A percentile compares a stretch with the other conserved stretches of the same genome.
Conservation (phyloP, 495 filamentous ascomycete species). For the Cladorrhinum samala region DNA sequence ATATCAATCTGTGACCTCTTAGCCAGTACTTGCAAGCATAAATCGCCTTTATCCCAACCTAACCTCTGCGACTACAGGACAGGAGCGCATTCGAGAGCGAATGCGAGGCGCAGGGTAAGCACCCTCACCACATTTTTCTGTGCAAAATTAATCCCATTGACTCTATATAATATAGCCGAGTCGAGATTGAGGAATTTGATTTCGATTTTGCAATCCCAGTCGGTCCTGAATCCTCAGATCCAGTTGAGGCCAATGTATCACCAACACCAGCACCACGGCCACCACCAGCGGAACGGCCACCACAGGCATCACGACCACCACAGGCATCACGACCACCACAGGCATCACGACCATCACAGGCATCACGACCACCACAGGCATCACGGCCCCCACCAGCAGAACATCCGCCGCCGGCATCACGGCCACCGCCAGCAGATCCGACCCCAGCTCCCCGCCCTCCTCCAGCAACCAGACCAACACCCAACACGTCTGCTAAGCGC, state of each 20-base stretch:
- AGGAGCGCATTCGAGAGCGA: constrained; percentile 5
- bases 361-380: not conserved
- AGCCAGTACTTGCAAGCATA: not conserved
- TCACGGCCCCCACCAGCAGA: not conserved
- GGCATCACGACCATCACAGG: not conserved
- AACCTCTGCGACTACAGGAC: not conserved
- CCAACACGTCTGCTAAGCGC: not conserved
- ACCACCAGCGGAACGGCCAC: not conserved
- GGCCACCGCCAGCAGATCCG: not conserved
- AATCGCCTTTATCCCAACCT: no score
- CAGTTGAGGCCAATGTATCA: not conserved
- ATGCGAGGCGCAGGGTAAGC: constrained; percentile 4
- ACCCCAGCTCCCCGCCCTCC: not conserved
- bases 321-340: not conserved
- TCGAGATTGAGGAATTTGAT: not conserved
- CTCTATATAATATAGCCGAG: not conserved
- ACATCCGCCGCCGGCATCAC: not conserved
- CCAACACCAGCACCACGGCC: not conserved
- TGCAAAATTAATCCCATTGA: no score
- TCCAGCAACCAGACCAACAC: not conserved
- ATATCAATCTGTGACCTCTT: not conserved
- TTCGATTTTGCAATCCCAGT: constrained; percentile 1
- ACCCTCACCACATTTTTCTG: not conserved
- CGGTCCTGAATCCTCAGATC: not conserved
- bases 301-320: not conserved